Evolutionary conservation across 1,139 yeast species (phyloP).

Genomic region (Geotrichum restrictum): DNA sequence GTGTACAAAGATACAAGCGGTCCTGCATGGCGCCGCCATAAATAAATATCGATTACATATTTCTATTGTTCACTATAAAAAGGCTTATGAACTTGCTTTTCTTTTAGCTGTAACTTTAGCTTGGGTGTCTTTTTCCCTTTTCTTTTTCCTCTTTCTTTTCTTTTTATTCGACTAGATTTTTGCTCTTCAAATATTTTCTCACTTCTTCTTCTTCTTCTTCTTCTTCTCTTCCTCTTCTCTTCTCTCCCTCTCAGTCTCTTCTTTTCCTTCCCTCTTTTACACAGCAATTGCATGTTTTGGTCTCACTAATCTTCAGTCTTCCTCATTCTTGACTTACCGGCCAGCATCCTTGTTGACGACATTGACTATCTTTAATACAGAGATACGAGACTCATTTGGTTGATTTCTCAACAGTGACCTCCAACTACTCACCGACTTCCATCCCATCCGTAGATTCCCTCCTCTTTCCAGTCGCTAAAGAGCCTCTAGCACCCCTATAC

Average conservation of each 20-base stretch:
- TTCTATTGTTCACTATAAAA: no score
- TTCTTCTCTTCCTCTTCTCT: background rate
- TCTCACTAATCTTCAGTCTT: background rate
- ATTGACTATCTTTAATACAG: background rate
- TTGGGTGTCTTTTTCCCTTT: background rate
- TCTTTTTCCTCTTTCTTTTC: conserved; percentile 3
- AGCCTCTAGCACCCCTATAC: no score
- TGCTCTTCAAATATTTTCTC: background rate
- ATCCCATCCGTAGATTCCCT: background rate
- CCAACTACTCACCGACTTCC: no score
- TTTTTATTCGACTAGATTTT: no score
- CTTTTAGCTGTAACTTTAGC: no score
- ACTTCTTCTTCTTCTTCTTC: background rate
- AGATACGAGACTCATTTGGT: background rate
- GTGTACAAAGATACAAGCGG: no score
- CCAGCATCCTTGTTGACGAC: background rate
- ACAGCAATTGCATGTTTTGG: background rate
- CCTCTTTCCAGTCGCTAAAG: no score
- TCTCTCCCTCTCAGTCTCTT: background rate
- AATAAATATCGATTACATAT: no score
- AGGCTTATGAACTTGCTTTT: no score
- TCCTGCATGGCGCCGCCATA: no score
- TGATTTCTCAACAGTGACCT: background rate
- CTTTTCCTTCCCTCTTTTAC: background rate
- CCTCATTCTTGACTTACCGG: background rate